Evolutionary conservation across 495 filamentous ascomycete species (phyloP).

Genomic region (Penicillium taxi): DNA sequence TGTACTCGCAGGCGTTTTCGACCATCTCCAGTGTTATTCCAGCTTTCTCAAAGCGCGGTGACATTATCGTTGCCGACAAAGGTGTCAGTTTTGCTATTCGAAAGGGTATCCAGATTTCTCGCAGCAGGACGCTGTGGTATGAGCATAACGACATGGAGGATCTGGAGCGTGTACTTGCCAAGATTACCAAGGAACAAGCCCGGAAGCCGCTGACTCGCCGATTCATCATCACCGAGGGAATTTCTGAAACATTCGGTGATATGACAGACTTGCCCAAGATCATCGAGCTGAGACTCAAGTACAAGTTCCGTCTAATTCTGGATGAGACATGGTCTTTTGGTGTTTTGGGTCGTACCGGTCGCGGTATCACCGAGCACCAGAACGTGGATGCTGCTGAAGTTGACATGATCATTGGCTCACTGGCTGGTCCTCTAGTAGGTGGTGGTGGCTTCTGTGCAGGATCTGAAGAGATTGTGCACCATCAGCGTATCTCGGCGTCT

Average conservation of each 20-base stretch:
- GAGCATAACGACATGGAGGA: conserved; percentile 96
- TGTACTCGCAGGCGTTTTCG: conserved; percentile 92
- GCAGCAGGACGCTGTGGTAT: conserved; percentile 87
- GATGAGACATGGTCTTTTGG: conserved; percentile 98
- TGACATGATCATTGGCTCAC: conserved; percentile 92
- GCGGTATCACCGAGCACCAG: conserved; percentile 88
- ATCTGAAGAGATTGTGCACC: conserved; percentile 79
- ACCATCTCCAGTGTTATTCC: conserved; percentile 93
- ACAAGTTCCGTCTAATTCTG: conserved; percentile 95
- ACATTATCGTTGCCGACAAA: conserved; percentile 96
- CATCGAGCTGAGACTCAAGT: conserved; percentile 81
- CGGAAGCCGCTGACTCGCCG: conserved; percentile 82
- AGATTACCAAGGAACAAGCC: conserved; percentile 78
- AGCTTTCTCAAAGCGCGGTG: conserved; percentile 91
- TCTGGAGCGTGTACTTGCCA: conserved; percentile 75
- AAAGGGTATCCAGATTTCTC: conserved; percentile 86
- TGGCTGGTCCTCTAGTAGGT: conserved; percentile 81
- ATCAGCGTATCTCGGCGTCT: conserved; percentile 83
- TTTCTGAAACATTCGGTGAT: conserved; percentile 89
- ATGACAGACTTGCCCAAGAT: conserved; percentile 76
- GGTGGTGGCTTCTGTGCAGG: conserved; percentile 96
- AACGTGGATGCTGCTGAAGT: conserved; percentile 86
- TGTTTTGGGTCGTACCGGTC: conserved; percentile 80
- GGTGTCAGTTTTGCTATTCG: conserved; percentile 90
- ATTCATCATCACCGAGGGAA: conserved; percentile 93